These are phyloP conservation scores for Metschnikowia lochheadii DNA, from an alignment of 805 yeast genomes.

Conservation along the genomic window DNA sequence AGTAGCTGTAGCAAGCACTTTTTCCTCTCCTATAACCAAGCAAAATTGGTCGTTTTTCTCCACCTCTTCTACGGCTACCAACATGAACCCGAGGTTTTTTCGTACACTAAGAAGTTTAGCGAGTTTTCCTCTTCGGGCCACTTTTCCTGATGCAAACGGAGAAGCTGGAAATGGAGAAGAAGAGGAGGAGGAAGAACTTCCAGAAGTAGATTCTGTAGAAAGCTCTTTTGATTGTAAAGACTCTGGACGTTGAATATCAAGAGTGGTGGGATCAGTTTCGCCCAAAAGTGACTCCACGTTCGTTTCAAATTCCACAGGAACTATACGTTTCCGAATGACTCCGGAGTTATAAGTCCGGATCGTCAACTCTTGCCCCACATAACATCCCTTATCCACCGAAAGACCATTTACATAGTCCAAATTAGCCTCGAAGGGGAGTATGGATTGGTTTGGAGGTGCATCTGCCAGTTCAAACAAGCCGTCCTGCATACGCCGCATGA, in stretches of 20 bases:
- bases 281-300: conserved; percentile 6
- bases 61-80: conserved; percentile 45
- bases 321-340: conserved; percentile 72
- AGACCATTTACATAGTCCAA: conserved; percentile 79
- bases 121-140: conserved; percentile 28
- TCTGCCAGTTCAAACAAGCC: conserved; percentile 40
- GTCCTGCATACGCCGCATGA: conserved; percentile 38
- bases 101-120: conserved; percentile 51
- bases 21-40: conserved; percentile 23
- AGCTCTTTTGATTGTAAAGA: too few relatives aligned
- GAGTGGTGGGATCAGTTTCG: conserved; percentile 12
- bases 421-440: conserved; percentile 79
- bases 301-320: conserved; percentile 51
- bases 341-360: conserved; percentile 84
- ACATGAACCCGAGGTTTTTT: conserved; percentile 64
- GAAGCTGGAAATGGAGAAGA: conserved; percentile 2
- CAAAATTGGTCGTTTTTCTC: conserved; percentile 39
- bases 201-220: background rate
- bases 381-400: conserved; percentile 90
- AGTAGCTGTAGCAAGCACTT: conserved; percentile 47
- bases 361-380: conserved; percentile 93
- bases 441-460: conserved; percentile 24
- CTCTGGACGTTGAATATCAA: conserved; percentile 9
- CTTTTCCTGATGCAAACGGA: conserved; percentile 17
- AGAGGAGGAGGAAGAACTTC: background rate